phyloP scores from a whole-genome alignment of 495 filamentous ascomycete genomes.

The Neurospora cerealis region DNA sequence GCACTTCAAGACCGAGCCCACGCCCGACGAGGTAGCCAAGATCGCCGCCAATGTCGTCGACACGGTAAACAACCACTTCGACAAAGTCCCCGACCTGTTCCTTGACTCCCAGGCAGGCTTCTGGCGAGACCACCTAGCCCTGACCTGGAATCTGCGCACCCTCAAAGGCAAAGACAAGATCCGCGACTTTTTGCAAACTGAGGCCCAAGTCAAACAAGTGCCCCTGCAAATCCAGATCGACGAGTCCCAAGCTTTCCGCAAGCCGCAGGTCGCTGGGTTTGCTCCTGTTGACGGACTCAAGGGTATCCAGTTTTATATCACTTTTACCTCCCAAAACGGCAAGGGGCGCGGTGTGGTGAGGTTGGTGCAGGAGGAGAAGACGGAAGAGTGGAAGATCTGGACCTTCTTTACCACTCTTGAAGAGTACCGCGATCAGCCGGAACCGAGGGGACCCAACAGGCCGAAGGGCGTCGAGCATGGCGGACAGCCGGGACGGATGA shows the following conservation, averaged over 20 bases:
- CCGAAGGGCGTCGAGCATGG: conserved; percentile 45
- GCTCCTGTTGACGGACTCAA: conserved; percentile 35
- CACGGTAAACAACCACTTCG: conserved; percentile 39
- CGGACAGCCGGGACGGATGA: conserved; percentile 31
- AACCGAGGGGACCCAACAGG: conserved; percentile 38
- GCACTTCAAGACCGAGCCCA: conserved; percentile 12
- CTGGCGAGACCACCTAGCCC: conserved; percentile 53
- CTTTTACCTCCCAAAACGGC: conserved; percentile 42
- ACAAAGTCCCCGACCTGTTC: conserved; percentile 36
- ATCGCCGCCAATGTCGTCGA: conserved; percentile 36
- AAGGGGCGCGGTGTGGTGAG: conserved; percentile 47
- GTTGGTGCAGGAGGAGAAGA: conserved; percentile 39
- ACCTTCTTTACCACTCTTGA: conserved; percentile 51
- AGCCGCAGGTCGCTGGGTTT: conserved; percentile 37
- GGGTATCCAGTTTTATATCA: conserved; percentile 45
- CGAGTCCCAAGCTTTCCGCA: conserved; percentile 27
- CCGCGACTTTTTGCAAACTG: conserved; percentile 32
- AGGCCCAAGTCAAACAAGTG: conserved; percentile 22
- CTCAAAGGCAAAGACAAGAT: conserved; percentile 46
- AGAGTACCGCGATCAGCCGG: conserved; percentile 40
- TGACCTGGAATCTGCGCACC: conserved; percentile 53
- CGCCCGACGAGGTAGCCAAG: conserved; percentile 31
- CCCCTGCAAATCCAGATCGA: conserved; percentile 38
- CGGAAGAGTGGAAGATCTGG: conserved; percentile 53
- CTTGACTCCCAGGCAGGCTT: conserved; percentile 38